Percentiles rank a stretch among this genome's conserved stretches.
phyloP scores from a whole-genome alignment of 345 rosid genomes.

The Syzygium aqueum region DNA sequence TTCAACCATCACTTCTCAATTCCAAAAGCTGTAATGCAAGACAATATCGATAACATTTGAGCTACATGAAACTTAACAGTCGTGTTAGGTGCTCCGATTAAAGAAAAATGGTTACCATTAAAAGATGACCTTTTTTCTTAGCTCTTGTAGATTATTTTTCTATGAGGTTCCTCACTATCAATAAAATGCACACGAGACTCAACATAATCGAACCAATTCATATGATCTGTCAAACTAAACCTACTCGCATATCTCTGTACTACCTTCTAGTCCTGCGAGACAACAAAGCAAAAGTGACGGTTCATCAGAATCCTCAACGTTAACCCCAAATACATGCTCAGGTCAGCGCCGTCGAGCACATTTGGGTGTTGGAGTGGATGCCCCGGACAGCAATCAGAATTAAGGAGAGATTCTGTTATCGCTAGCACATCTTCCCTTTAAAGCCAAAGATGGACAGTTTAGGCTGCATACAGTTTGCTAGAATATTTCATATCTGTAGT shows the following conservation, averaged over 20 bases:
- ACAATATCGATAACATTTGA: background rate
- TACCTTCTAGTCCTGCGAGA: fast-evolving
- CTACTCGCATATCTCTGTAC: background rate
- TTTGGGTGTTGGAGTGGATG: background rate
- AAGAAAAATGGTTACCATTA: background rate
- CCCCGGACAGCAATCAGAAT: fast-evolving
- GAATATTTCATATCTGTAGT: background rate
- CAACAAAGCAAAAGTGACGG: conserved; percentile 1
- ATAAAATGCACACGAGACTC: background rate
- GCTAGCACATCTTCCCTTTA: fast-evolving
- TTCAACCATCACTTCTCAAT: background rate
- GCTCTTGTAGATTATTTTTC: background rate
- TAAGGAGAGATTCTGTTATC: background rate
- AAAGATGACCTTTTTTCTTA: background rate
- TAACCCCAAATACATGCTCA: conserved; percentile 27
- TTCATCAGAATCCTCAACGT: conserved; percentile 21
- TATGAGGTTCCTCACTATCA: background rate
- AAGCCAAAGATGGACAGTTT: background rate
- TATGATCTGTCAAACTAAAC: background rate
- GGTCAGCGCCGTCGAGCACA: conserved; percentile 14
- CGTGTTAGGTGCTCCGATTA: fast-evolving
- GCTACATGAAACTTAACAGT: background rate
- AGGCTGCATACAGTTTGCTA: background rate
- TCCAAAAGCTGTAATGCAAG: fast-evolving
- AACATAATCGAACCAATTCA: background rate